Evolutionary conservation across 116 monocot genomes (phyloP).

Genomic region (Zostera marina): DNA sequence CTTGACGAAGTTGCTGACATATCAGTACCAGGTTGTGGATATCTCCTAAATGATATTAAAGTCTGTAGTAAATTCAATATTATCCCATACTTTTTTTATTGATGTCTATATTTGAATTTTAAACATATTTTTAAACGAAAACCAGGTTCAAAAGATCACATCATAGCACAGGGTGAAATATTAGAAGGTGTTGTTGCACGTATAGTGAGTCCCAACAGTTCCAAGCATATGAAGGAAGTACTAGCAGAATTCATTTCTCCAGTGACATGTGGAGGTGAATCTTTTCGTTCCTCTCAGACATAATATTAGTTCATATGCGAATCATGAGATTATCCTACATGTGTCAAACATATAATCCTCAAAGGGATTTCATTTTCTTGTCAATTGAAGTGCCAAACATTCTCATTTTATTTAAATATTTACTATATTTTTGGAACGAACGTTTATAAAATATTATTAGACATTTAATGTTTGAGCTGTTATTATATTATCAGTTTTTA

Average conservation of each 20-base stretch:
- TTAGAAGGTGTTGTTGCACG: conserved; percentile 97
- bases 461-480: no score
- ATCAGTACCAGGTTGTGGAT: conserved; percentile 63
- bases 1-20: conserved; percentile 96
- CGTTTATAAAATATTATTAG: no score
- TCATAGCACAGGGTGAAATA: conserved; percentile 92
- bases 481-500: no score
- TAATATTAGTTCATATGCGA: no score
- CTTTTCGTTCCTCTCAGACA: background rate
- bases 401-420: no score
- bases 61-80: background rate
- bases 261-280: conserved; percentile 34
- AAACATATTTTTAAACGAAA: conserved; percentile 5
- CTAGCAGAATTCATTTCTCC: conserved; percentile 47
- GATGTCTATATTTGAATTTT: background rate
- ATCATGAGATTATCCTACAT: no score
- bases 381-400: no score
- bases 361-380: no score
- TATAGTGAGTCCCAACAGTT: conserved; percentile 67
- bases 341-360: no score
- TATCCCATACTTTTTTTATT: background rate
- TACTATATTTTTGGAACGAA: no score
- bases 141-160: conserved; percentile 85
- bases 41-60: background rate
- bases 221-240: conserved; percentile 62